Evolutionary conservation across 768 basidiomycete genomes (phyloP).

Genomic region (Auricularia sp.): DNA sequence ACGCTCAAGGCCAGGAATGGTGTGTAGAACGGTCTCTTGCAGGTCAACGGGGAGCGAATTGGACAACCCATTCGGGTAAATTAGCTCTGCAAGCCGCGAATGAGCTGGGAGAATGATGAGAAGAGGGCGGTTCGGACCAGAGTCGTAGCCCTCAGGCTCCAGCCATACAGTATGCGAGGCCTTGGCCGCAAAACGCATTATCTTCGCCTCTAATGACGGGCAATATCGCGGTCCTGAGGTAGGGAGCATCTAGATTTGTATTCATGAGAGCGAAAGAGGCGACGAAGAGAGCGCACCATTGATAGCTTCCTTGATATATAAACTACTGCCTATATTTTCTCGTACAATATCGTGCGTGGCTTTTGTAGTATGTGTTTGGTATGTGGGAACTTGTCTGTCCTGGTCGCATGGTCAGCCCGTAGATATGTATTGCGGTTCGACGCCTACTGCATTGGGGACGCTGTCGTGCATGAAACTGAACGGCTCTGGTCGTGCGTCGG

Average conservation of each 20-base stretch:
- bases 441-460: conserved; percentile 60
- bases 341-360: conserved; percentile 66
- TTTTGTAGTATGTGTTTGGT: conserved; percentile 61
- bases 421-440: conserved; percentile 1
- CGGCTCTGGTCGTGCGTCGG: conserved; percentile 54
- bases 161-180: conserved; percentile 70
- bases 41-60: conserved; percentile 80
- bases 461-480: conserved; percentile 66
- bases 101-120: background rate
- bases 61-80: conserved; percentile 87
- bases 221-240: conserved; percentile 77
- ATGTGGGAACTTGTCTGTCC: conserved; percentile 68
- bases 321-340: conserved; percentile 64
- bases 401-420: conserved; percentile 17
- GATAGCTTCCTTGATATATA: conserved; percentile 83
- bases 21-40: conserved; percentile 75
- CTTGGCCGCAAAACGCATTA: conserved; percentile 68
- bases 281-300: conserved; percentile 42
- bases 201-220: conserved; percentile 82
- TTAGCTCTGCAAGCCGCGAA: conserved; percentile 43
- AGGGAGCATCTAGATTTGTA: background rate
- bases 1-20: conserved; percentile 75
- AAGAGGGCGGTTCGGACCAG: conserved; percentile 36
- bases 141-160: conserved; percentile 87
- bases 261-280: background rate